Conservation (phyloP, 345 rosid species). For the Eucalyptus coolabah region DNA sequence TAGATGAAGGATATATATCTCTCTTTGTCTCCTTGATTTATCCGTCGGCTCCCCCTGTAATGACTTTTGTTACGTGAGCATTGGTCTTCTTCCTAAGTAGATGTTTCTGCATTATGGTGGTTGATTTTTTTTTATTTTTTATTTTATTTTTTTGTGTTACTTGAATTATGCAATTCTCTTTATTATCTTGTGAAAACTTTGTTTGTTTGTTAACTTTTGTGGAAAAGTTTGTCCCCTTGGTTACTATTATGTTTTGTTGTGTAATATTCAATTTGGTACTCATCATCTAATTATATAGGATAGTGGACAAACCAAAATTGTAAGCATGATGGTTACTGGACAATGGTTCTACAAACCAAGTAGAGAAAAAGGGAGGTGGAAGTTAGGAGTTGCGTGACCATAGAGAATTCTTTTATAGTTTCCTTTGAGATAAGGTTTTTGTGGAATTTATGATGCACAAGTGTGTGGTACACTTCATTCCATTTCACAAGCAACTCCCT, state of each 20-base stretch:
- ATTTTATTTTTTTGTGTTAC: neutral
- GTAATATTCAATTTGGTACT: neutral
- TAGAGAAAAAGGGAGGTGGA: constrained; percentile 66
- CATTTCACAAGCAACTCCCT: constrained; percentile 37
- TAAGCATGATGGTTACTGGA: constrained; percentile 62
- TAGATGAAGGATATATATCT: too few species aligned
- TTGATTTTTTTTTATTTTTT: too few species aligned
- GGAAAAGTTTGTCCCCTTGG: neutral
- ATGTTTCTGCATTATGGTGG: neutral
- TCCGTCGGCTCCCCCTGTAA: neutral
- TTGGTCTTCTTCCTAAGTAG: neutral
- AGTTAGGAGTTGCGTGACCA: constrained; percentile 76
- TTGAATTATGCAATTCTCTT: neutral
- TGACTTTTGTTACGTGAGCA: neutral
- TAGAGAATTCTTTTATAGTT: constrained; percentile 81
- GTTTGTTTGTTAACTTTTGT: neutral
- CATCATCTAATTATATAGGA: constrained; percentile 27
- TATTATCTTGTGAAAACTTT: neutral
- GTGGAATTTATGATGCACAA: constrained; percentile 94
- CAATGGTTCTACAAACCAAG: constrained; percentile 96
- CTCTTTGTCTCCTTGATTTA: neutral
- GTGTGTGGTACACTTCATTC: constrained; percentile 87
- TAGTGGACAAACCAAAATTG: constrained; percentile 18
- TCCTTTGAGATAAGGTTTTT: constrained; percentile 80
- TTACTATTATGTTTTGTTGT: neutral